Evolutionary conservation across 1,284 basidiomycete genomes (phyloP), one percentile per base, ranked within the genome.

Genomic region (Hemileia vastatrix): DNA sequence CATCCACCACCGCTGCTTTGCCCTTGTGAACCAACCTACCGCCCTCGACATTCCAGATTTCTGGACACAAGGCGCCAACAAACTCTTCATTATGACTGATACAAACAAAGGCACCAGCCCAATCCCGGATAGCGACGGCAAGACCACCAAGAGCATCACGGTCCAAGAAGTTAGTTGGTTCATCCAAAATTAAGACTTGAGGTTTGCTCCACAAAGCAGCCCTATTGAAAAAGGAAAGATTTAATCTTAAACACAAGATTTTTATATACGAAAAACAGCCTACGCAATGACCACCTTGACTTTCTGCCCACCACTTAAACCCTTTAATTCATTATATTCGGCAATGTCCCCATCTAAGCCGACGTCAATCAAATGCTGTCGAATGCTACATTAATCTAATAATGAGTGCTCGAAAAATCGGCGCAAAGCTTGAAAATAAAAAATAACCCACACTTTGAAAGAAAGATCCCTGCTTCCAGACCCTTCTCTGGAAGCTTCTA

Each of bases 331-430:
- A 76, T 95, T 94, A 79, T 95, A 95, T 77, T 94, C 90, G 4
- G 92, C 92, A 69, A 94, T 95, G 78, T 95, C 90, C 51, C 92
- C 94, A 78, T 97, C 91, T 54, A 98, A 81, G 56, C 94, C 94
- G 65, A 98, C 91, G 69, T 93, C 77, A 59, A 74, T 72, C 50
- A 76, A 71, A 55, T 73, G 71, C 61, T 72, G 67, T 18, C 75
- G 72, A 67, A 76, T 76, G 27, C 61, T 63, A 47, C 23, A 63
- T 15, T 24, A 21, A 5, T 90, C 78, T 91, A 91, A 62, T 93
- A 80, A 72, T 90, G 8, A 43, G 40, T 8, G 40, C 40, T 8
- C n/a, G 40, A 8, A 8, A 43, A 43, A n/a, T 43, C 40, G 40
- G 40, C 8, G 8, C 8, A n/a, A 8, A 8, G 40, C 40, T 43